Percentiles rank a stretch among this genome's conserved stretches.
phyloP scores from a whole-genome alignment of 1,139 yeast species.

The Meyerozyma elateridarum region DNA sequence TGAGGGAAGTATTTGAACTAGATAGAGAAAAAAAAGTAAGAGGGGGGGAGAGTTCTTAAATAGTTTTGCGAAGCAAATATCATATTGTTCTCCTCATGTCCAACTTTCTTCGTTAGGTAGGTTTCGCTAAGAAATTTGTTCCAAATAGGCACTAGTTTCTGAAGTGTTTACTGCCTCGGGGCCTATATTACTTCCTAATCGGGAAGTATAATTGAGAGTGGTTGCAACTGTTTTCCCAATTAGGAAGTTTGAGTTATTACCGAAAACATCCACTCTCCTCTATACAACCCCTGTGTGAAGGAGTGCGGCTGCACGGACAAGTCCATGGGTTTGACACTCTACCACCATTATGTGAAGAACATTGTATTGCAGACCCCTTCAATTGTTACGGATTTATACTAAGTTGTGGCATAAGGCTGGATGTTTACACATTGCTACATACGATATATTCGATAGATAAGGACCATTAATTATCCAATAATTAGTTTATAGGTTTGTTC shows the following conservation, averaged over 20 bases:
- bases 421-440: too few species aligned
- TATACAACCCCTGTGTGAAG: too few species aligned
- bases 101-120: background rate
- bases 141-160: slow-evolving; percentile 2
- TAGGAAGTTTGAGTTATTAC: slow-evolving; percentile 1
- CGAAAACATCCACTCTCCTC: slow-evolving; percentile 4
- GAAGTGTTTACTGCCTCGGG: slow-evolving; percentile 7
- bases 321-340: too few species aligned
- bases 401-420: too few species aligned
- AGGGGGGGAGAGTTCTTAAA: slow-evolving; percentile 7
- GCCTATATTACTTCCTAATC: slow-evolving; percentile 10
- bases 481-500: too few species aligned
- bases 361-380: too few species aligned
- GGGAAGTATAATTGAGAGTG: slow-evolving; percentile 10
- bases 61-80: background rate
- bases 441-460: too few species aligned
- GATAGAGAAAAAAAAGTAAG: slow-evolving; percentile 3
- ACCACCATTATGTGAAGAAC: too few species aligned
- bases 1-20: background rate
- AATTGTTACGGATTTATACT: too few species aligned
- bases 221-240: slow-evolving; percentile 3
- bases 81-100: slow-evolving; percentile 6
- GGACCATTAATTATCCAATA: too few species aligned
- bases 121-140: background rate
- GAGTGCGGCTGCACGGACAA: too few species aligned